phyloP scores from a whole-genome alignment of 768 basidiomycete species.

The Amanita jacksonii region DNA sequence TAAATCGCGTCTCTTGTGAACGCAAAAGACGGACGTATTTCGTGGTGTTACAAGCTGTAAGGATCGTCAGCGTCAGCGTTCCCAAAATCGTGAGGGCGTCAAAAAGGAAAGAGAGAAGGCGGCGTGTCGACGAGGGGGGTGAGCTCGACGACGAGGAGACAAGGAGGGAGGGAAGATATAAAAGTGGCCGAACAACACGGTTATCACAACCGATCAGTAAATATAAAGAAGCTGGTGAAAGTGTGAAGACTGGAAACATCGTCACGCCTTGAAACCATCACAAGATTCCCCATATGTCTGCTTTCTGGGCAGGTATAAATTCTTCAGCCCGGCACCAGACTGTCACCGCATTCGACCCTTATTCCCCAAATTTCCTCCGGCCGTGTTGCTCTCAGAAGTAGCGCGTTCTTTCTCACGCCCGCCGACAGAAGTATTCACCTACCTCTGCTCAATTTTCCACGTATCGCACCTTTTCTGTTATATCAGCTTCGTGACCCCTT shows the following conservation, averaged over 20 bases:
- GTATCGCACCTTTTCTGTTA: background rate
- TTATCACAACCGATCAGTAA: conserved; percentile 10
- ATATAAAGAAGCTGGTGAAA: conserved; percentile 7
- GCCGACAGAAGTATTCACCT: conserved; percentile 3
- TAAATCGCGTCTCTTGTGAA: conserved; percentile 29
- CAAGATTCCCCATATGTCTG: conserved; percentile 6
- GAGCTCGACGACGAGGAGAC: conserved; percentile 31
- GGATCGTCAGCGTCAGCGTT: conserved; percentile 32
- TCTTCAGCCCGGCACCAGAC: background rate
- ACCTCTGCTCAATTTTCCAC: background rate
- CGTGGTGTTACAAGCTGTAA: conserved; percentile 3
- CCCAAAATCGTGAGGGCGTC: conserved; percentile 32
- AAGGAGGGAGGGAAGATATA: conserved; percentile 20
- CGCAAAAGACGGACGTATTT: conserved; percentile 8
- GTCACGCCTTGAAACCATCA: conserved; percentile 10
- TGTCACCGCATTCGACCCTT: background rate
- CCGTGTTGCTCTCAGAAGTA: too few relatives aligned
- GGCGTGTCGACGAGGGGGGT: conserved; percentile 24
- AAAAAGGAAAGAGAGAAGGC: conserved; percentile 17
- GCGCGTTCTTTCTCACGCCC: conserved; percentile 2
- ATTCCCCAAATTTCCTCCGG: conserved; percentile 2
- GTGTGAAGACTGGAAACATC: conserved; percentile 6
- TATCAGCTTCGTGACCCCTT: too few relatives aligned
- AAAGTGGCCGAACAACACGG: conserved; percentile 12
- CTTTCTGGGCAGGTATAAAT: conserved; percentile 3